Percentiles rank a stretch among this genome's conserved stretches.
phyloP scores from a whole-genome alignment of 1,139 yeast species.

The Geotrichum siamense region DNA sequence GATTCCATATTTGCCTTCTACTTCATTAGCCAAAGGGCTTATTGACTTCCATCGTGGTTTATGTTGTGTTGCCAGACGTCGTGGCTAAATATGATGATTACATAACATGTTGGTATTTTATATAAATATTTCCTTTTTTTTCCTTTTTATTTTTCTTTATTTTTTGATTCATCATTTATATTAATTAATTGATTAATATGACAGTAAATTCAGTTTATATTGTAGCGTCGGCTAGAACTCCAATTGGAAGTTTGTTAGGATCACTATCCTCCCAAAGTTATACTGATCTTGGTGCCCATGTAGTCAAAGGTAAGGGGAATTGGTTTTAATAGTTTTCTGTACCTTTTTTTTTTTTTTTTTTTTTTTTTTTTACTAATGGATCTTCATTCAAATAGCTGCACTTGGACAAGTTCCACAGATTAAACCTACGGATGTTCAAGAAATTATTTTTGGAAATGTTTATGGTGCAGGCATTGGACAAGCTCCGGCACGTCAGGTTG shows the following conservation, averaged over 20 bases:
- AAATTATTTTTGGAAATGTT: conserved; percentile 88
- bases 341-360: not conserved
- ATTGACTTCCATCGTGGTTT: too few species aligned
- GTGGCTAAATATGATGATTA: not conserved
- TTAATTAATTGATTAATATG: too few species aligned
- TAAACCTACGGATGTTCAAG: conserved; percentile 71
- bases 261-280: conserved; percentile 63
- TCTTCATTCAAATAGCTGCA: conserved; percentile 45
- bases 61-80: too few species aligned
- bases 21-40: too few species aligned
- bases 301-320: conserved; percentile 48
- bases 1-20: too few species aligned
- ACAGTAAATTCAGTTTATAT: conserved; percentile 56
- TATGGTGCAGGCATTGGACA: conserved; percentile 92
- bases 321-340: not conserved
- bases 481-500: conserved; percentile 98
- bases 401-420: conserved; percentile 75
- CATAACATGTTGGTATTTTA: not conserved
- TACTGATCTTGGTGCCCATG: conserved; percentile 84
- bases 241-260: conserved; percentile 92
- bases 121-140: not conserved
- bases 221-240: conserved; percentile 88
- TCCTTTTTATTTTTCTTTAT: too few species aligned
- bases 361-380: too few species aligned
- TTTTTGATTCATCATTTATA: too few species aligned